Conservation (phyloP, 2,329 filamentous ascomycete species). For the Colletotrichum cuscutae region DNA sequence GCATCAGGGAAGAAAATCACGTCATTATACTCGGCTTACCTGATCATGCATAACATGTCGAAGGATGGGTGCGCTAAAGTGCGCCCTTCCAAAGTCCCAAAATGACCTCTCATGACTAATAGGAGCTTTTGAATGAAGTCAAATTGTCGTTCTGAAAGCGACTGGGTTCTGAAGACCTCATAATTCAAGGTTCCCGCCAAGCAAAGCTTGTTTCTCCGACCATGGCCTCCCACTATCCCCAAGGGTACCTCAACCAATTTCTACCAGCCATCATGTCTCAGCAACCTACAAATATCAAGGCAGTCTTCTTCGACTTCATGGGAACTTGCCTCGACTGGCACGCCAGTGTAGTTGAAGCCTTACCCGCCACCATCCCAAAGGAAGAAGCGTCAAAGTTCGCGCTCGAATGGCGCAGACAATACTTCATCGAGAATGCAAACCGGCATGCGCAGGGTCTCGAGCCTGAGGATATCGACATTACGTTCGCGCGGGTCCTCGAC, state of each 20-base stretch:
- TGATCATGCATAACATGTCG: not conserved
- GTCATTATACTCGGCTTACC: not conserved
- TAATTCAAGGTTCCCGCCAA: not conserved
- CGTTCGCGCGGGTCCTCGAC: slow-evolving; percentile 54
- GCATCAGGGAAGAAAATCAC: too few species aligned
- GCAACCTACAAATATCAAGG: slow-evolving; percentile 46
- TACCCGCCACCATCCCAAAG: slow-evolving; percentile 47
- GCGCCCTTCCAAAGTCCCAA: not conserved
- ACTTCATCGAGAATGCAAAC: slow-evolving; percentile 56
- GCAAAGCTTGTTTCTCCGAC: not conserved
- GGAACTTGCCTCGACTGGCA: slow-evolving; percentile 69
- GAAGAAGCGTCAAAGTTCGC: slow-evolving; percentile 52
- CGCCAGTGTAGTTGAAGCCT: slow-evolving; percentile 45
- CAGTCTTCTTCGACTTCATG: slow-evolving; percentile 68
- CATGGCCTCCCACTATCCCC: not conserved
- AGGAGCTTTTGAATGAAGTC: not conserved
- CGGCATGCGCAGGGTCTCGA: slow-evolving; percentile 47
- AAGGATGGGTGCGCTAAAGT: not conserved
- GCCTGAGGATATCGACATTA: slow-evolving; percentile 63
- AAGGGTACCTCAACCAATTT: not conserved
- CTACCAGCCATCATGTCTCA: not conserved
- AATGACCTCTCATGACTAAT: not conserved
- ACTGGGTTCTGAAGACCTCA: not conserved
- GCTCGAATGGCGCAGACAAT: slow-evolving; percentile 60
- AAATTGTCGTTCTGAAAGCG: not conserved